Evolutionary conservation across 2,329 filamentous ascomycete species (phyloP).

Genomic region (Macroventuria anomochaeta): DNA sequence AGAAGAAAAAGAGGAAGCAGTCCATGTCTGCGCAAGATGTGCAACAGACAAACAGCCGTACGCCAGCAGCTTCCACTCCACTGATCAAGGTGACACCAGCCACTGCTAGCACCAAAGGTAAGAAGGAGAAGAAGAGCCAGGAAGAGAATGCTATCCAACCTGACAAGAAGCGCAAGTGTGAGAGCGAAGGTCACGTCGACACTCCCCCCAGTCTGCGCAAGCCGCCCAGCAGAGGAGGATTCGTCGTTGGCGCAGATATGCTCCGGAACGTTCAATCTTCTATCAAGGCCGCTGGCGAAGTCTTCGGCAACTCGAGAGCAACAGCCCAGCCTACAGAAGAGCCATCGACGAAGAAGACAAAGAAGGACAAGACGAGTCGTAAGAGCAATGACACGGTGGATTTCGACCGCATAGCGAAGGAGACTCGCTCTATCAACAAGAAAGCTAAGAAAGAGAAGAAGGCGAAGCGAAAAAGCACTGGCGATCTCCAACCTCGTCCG

Average conservation of each 20-base stretch:
- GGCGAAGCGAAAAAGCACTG: not conserved
- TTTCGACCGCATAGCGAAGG: conserved; percentile 8
- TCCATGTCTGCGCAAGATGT: not conserved
- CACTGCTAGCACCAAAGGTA: conserved; percentile 7
- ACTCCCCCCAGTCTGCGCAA: not conserved
- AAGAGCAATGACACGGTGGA: not conserved
- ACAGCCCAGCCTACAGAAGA: not conserved
- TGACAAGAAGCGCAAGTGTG: conserved; percentile 30
- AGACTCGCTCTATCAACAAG: conserved; percentile 4
- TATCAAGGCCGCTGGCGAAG: conserved; percentile 16
- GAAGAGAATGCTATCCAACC: not conserved
- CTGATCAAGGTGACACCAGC: conserved; percentile 5
- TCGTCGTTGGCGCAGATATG: conserved; percentile 15
- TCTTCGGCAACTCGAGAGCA: conserved; percentile 3
- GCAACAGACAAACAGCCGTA: not conserved
- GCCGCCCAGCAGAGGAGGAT: not conserved
- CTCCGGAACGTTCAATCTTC: conserved; percentile 16
- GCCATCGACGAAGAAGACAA: not conserved
- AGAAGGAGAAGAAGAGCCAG: conserved; percentile 19
- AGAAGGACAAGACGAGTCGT: conserved; percentile 5
- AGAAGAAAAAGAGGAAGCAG: conserved; percentile 17
- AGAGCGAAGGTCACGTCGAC: conserved; percentile 4
- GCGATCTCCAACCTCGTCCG: not conserved
- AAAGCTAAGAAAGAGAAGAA: conserved; percentile 14
- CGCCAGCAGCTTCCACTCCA: not conserved